These are phyloP conservation scores for Sarocladium kiliense DNA, from an alignment of 2,329 filamentous ascomycete species.

Conservation along the genomic window DNA sequence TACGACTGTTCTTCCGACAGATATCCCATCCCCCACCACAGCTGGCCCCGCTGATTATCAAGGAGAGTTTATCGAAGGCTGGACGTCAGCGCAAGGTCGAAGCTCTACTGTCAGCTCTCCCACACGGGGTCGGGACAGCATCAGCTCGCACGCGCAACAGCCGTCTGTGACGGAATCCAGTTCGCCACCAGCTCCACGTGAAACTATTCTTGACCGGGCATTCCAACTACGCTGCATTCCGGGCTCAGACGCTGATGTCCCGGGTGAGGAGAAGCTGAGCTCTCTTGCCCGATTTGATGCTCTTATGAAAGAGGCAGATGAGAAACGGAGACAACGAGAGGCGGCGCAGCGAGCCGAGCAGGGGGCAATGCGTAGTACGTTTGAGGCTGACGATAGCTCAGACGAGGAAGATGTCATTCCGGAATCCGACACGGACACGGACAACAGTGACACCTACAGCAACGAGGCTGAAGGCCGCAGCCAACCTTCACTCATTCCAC, in stretches of 20 bases:
- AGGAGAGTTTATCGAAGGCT: conserved; percentile 55
- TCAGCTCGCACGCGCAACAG: conserved; percentile 43
- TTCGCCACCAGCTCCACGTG: conserved; percentile 49
- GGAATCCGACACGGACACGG: conserved; percentile 31
- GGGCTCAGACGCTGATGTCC: conserved; percentile 47
- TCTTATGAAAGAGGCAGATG: conserved; percentile 57
- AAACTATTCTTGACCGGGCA: conserved; percentile 63
- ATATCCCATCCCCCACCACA: conserved; percentile 52
- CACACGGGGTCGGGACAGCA: conserved; percentile 47
- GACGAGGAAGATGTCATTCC: conserved; percentile 35
- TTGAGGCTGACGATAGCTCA: conserved; percentile 45
- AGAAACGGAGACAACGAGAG: conserved; percentile 38
- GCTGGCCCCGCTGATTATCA: conserved; percentile 38
- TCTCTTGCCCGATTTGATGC: conserved; percentile 62
- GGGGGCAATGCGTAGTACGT: conserved; percentile 39
- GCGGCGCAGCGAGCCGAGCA: conserved; percentile 26
- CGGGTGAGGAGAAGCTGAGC: conserved; percentile 58
- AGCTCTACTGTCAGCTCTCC: conserved; percentile 55
- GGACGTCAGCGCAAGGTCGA: conserved; percentile 54
- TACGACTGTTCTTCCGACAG: conserved; percentile 44
- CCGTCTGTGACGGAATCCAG: conserved; percentile 35
- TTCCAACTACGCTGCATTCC: conserved; percentile 61
- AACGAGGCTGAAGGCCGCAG: conserved; percentile 13
- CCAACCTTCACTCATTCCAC: conserved; percentile 32
- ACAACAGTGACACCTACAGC: conserved; percentile 35